Percentiles rank a stretch among this genome's conserved stretches.
These are phyloP conservation scores for Kwoniella dejecticola DNA, from an alignment of 768 basidiomycete genomes.

Conservation along the genomic window DNA sequence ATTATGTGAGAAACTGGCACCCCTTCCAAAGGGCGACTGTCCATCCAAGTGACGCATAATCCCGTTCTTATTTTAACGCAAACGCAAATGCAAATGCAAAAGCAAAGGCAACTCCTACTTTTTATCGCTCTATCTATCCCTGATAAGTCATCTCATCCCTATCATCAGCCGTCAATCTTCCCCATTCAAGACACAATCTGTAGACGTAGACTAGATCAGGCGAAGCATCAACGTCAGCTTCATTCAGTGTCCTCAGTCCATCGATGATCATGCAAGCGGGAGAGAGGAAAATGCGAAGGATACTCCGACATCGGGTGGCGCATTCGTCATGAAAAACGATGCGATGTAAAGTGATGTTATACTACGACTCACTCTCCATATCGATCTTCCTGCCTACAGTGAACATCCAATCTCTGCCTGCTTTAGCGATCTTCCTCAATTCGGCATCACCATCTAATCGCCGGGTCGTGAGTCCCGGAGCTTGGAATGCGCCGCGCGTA, in stretches of 20 bases:
- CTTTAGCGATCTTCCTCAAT: conserved; percentile 77
- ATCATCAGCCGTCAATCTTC: conserved; percentile 79
- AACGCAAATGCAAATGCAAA: too few species aligned
- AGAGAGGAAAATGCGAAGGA: background rate
- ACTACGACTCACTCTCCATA: conserved; percentile 79
- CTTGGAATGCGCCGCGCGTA: conserved; percentile 56
- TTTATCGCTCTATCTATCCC: conserved; percentile 19
- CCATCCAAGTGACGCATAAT: too few species aligned
- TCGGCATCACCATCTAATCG: conserved; percentile 68
- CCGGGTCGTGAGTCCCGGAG: conserved; percentile 47
- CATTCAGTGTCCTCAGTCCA: too few species aligned
- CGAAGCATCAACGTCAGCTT: too few species aligned
- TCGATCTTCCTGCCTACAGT: conserved; percentile 78
- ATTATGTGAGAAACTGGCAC: too few species aligned
- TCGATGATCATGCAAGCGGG: background rate
- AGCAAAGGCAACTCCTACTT: too few species aligned
- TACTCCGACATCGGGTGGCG: too few species aligned
- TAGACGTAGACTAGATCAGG: conserved; percentile 65
- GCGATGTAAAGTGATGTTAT: too few species aligned
- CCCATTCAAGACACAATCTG: conserved; percentile 85
- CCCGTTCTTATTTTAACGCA: too few species aligned
- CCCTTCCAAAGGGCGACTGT: too few species aligned
- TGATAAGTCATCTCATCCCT: conserved; percentile 62
- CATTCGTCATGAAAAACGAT: conserved; percentile 16
- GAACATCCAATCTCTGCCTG: conserved; percentile 91